These are phyloP conservation scores for Taiwanofungus camphoratus DNA, from an alignment of 1,284 basidiomycete species.

Conservation along the genomic window DNA sequence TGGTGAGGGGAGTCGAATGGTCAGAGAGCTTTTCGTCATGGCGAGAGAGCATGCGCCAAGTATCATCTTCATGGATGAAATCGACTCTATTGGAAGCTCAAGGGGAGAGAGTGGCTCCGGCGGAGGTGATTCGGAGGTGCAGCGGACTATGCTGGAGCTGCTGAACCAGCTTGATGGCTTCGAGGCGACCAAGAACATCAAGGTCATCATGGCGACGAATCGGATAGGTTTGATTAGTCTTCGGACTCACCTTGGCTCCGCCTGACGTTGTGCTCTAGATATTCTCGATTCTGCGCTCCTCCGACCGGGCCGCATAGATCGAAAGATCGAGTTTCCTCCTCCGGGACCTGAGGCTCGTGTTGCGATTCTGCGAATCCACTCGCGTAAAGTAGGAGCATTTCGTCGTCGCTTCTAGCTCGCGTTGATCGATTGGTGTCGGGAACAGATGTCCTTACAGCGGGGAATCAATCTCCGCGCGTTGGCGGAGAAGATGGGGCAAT, in stretches of 20 bases:
- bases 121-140: slow-evolving; percentile 93
- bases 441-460: slow-evolving; percentile 93
- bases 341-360: slow-evolving; percentile 97
- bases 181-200: slow-evolving; percentile 97
- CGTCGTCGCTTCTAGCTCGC: neutral
- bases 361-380: slow-evolving; percentile 95
- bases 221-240: slow-evolving; percentile 66
- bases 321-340: slow-evolving; percentile 99
- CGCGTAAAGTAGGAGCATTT: slow-evolving; percentile 68
- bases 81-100: slow-evolving; percentile 95
- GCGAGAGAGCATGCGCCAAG: slow-evolving; percentile 97
- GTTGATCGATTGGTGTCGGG: neutral
- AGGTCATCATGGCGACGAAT: slow-evolving; percentile 99
- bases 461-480: slow-evolving; percentile 94
- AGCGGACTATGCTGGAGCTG: slow-evolving; percentile 96
- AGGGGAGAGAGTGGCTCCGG: slow-evolving; percentile 87
- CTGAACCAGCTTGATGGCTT: slow-evolving; percentile 98
- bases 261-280: slow-evolving; percentile 41
- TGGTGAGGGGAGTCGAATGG: slow-evolving; percentile 95
- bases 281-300: slow-evolving; percentile 94
- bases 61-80: slow-evolving; percentile 99
- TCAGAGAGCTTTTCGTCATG: slow-evolving; percentile 98
- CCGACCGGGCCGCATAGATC: slow-evolving; percentile 94
- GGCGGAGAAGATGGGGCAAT: slow-evolving; percentile 99
- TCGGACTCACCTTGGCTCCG: slow-evolving; percentile 1